Base-by-base conservation (phyloP, 192 early-diverging fungal genomes). In the Geosiphon pyriformis region DNA sequence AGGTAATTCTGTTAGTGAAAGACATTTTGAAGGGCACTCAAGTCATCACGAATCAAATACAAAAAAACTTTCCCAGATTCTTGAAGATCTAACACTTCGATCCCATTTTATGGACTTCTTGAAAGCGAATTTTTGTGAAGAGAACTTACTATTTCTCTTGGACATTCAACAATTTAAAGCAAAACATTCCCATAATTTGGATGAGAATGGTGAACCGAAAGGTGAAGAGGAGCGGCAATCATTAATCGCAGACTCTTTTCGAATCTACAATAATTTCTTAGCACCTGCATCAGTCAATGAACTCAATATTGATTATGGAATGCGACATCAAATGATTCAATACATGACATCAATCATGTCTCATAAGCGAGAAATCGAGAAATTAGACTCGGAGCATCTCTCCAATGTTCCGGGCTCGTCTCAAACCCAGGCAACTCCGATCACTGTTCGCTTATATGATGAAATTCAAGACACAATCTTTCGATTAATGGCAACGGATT, bases 71-170 rank as follows among this genome's bases (percentile, higher is more conserved):
- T 79, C 76, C 30, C 70, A 76, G n/a, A 90, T 91, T 59, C 70
- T 91, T 1, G 75, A 77, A 3, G 81, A 82, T 57, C 52, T 75
- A 1, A 71, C 70, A 1, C 69, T 90, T 4, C 71, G 82, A 30
- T 75, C 77, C 15, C 62, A 82, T 3, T 90, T 89, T 71, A 84
- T 83, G 60, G 80, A 76, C 22, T 90, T 87, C 62, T 71, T 87
- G 30, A 77, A 81, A 12, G 74, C 79, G 22, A 87, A 88, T 56
- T 84, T 86, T 54, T 90, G 87, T 61, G 82, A 87, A 62, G 89
- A 91, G 35, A 91, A 91, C 59, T 72, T 87, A 20, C 75, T 85
- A n/a, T 91, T 90, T 49, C 84, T 81, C 74, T 70, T 83, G 1
- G 87, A 91, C 18, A 80, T 78, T 0, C 64, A 85, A 17, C 65